Evolutionary conservation across 768 basidiomycete genomes (phyloP), one percentile per base, ranked within the genome.

Genomic region (Agrocybe praecox): DNA sequence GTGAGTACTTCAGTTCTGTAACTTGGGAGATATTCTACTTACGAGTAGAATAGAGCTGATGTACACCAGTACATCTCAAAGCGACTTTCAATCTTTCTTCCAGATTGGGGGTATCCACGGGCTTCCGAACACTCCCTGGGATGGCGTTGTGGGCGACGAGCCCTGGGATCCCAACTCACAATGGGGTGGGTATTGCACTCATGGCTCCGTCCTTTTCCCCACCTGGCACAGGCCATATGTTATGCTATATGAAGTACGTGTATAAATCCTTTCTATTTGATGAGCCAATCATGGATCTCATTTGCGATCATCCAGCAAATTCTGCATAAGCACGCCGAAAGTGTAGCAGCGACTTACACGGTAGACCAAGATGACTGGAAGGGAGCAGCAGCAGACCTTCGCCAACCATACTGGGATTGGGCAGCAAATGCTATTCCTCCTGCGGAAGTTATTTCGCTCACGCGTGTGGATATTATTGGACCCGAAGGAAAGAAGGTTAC

Each of bases 171-270:
- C 74, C 1, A 48, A 64, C 15, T 55, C 59, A 0, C 58, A 65
- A 8, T 76, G 71, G 70, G 68, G 72, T n/a, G 83, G 83, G 3
- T 84, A 85, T 60, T 85, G 83, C 62, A 76, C 75, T n/a, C 84
- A 86, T 63, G 79, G 79, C 15, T 77, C 76, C 1, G 72, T 77
- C 9, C 68, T 83, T 10, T 84, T 84, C 72, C 82, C 82, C 8
- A 82, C 79, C 5, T 84, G 80, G 79, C 83, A 86, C 59, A 68
- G 84, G 49, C 80, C 81, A 2, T 84, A 84, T 58, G 65, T 84
- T 22, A 64, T 76, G 32, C 66, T 83, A 1, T 76, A 75, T 55
- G 83, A 86, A 73, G 83, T 83, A 46, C 10, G 71, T 32, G n/a
- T 42, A 15, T n/a, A 14, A 6, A 23, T 45, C 6, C 22, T 43